phyloP scores from a whole-genome alignment of 352 stramenopile species.

The Nothophytophthora sp. region DNA sequence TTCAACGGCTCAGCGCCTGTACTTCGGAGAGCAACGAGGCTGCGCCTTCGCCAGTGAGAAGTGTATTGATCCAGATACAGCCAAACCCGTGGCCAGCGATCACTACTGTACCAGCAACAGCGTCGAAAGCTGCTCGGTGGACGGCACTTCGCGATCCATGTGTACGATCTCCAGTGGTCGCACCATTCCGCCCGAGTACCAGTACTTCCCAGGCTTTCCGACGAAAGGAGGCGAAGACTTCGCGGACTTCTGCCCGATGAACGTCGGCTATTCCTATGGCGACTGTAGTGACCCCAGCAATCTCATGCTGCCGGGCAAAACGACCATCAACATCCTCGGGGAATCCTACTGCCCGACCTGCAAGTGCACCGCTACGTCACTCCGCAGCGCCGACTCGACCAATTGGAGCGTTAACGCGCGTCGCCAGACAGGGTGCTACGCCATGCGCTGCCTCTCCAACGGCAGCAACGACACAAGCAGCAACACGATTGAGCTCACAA shows the following conservation, averaged over 20 bases:
- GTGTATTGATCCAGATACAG: conserved; percentile 61
- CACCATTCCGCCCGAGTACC: conserved; percentile 49
- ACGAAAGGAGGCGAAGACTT: conserved; percentile 61
- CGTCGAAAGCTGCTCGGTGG: conserved; percentile 75
- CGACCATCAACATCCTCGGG: conserved; percentile 72
- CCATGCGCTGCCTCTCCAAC: conserved; percentile 56
- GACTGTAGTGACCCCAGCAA: conserved; percentile 71
- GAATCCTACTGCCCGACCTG: conserved; percentile 77
- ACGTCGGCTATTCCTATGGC: conserved; percentile 62
- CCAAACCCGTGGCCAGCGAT: conserved; percentile 38
- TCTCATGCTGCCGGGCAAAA: conserved; percentile 40
- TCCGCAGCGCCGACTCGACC: conserved; percentile 60
- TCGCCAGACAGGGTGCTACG: conserved; percentile 78
- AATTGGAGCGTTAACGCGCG: conserved; percentile 57
- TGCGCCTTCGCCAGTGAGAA: conserved; percentile 68
- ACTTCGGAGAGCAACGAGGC: conserved; percentile 67
- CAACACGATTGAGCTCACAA: conserved; percentile 41
- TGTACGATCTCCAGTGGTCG: conserved; percentile 49
- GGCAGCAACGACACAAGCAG: conserved; percentile 7
- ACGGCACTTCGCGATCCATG: conserved; percentile 65
- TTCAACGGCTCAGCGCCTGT: conserved; percentile 46
- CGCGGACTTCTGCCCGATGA: conserved; percentile 80
- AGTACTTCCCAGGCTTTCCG: conserved; percentile 58
- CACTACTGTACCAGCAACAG: conserved; percentile 67
- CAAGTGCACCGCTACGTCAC: conserved; percentile 67